Evolutionary conservation across 1,139 yeast species (phyloP), one percentile per base, ranked within the genome.

Genomic region (Pichia inconspicua): DNA sequence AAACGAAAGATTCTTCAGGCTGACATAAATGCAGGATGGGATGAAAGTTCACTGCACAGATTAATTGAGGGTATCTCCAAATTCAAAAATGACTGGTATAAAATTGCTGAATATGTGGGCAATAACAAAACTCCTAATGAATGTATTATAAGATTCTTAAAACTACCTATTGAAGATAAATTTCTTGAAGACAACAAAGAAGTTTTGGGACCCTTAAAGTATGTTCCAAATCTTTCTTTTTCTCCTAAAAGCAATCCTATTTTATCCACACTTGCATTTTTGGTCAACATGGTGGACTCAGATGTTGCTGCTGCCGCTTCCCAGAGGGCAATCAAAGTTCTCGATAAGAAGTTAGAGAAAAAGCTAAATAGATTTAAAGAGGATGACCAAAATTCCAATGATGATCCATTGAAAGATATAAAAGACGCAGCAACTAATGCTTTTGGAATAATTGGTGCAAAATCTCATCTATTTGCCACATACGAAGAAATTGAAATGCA

Each of bases 241-340:
- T 80, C 88, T 45, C 78, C 88, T 41, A 79, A 83, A 28, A 97
- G 92, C 58, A 92, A 92, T 64, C 98, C 99, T 1, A 90, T 92
- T 4, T 76, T 92, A 70, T 84, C 95, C 36, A 92, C 95, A 36
- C 77, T 92, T 54, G 82, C 96, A 5, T 92, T 90, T 65, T 72
- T 94, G 68, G 82, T 94, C 0, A 83, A 89, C 42, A 68, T 90
- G 49, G 95, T 90, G 22, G 96, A 90, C 61, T 83, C 92, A n/a
- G 83, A 81, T 42, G 81, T 82, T 38, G 95, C 92, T 1, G 84
- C 81, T 49, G 88, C 89, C 11, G 95, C 96, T 12, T 87, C 95
- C 19, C 69, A 63, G 43, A 69, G 81, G 45, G 88, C 92, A 0
- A 73, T 79, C 15, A 72, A 76, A 53, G 75, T 75, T 4, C 71